Evolutionary conservation across 2,329 filamentous ascomycete genomes (phyloP).

Genomic region (Alternaria burnsii): DNA sequence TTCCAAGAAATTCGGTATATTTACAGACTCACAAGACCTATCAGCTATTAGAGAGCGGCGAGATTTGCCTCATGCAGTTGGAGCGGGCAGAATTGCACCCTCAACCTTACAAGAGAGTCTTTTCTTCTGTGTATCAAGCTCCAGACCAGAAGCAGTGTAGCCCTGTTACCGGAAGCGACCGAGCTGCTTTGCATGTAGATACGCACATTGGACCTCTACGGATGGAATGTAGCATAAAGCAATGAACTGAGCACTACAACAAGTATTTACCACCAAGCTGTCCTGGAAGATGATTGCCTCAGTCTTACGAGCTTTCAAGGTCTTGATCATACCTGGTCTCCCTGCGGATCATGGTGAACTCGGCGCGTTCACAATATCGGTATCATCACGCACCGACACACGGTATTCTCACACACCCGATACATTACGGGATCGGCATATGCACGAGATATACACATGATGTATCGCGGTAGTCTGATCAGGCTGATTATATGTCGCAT

Average conservation of each 20-base stretch:
- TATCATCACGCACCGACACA: not conserved
- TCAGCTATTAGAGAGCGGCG: not conserved
- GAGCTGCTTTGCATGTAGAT: not conserved
- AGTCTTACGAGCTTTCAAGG: no score
- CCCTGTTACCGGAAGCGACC: not conserved
- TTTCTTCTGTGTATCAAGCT: not conserved
- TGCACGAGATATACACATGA: not conserved
- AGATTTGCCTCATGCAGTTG: not conserved
- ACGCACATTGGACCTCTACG: not conserved
- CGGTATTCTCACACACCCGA: not conserved
- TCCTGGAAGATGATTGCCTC: not conserved
- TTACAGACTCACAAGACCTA: not conserved
- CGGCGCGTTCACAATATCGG: not conserved
- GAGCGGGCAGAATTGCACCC: not conserved
- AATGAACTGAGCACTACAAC: not conserved
- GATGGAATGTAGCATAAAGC: accelerated
- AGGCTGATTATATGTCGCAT: not conserved
- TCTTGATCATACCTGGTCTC: not conserved
- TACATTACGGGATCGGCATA: not conserved
- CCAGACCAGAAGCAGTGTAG: not conserved
- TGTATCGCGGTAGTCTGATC: not conserved
- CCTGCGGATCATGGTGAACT: not conserved
- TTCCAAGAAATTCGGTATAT: not conserved
- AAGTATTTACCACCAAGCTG: not conserved
- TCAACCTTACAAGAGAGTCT: not conserved